Conservation (phyloP, 345 rosid genomes). For the Nasturtium officinale region DNA sequence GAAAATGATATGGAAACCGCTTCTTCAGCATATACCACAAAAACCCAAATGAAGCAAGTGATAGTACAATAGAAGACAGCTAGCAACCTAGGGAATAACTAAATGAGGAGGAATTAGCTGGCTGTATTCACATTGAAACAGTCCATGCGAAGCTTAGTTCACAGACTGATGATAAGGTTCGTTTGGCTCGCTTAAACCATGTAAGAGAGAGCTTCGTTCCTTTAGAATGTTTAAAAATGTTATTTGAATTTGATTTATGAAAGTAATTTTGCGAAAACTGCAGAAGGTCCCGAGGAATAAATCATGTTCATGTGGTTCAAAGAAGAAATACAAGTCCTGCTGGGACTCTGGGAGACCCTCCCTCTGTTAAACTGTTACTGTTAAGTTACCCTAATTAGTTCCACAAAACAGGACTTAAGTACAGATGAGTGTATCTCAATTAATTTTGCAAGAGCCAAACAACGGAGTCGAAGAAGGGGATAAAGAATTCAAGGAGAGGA, state of each 20-base stretch:
- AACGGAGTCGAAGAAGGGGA: constrained; percentile 60
- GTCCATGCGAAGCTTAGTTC: constrained; percentile 43
- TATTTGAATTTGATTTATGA: not conserved
- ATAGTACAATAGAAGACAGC: constrained; percentile 33
- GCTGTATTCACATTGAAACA: constrained; percentile 40
- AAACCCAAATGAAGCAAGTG: constrained; percentile 8
- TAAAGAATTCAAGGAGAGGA: constrained; percentile 58
- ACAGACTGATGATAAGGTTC: constrained; percentile 64
- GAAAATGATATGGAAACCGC: constrained; percentile 44
- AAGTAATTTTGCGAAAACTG: constrained; percentile 18
- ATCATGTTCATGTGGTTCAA: constrained; percentile 81
- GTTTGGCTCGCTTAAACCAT: constrained; percentile 16
- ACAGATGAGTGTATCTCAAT: not conserved
- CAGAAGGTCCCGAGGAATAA: constrained; percentile 75
- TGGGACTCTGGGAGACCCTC: constrained; percentile 68
- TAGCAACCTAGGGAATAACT: constrained; percentile 48
- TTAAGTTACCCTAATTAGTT: constrained; percentile 47
- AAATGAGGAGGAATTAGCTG: constrained; percentile 40
- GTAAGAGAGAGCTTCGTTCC: not conserved
- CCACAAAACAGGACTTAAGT: constrained; percentile 14
- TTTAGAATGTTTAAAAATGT: not conserved
- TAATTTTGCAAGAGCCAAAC: constrained; percentile 45
- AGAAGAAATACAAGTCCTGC: constrained; percentile 88
- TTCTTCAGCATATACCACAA: constrained; percentile 36
- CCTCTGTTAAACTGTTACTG: constrained; percentile 55